Conservation (phyloP, 306 rosid species). For the Aeschynomene evenia region DNA sequence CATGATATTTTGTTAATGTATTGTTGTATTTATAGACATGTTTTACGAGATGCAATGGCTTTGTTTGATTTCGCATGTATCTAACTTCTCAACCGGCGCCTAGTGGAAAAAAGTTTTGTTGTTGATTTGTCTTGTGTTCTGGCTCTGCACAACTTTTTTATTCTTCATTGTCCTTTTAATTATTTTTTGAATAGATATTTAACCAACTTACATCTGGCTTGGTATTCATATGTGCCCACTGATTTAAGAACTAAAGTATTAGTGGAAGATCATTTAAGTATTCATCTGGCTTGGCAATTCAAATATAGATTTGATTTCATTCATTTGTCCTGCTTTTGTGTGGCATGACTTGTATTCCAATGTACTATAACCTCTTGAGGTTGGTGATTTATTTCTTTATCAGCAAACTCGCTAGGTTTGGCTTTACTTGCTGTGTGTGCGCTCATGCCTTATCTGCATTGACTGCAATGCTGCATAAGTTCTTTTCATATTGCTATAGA, state of each 20-base stretch:
- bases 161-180: neutral
- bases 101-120: neutral
- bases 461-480: neutral
- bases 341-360: neutral
- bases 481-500: neutral
- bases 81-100: neutral
- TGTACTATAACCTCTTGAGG: neutral
- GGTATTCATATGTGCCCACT: neutral
- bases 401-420: neutral
- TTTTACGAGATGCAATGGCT: neutral
- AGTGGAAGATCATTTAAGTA: neutral
- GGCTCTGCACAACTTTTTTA: neutral
- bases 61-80: neutral
- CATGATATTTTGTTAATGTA: neutral
- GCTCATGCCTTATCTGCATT: neutral
- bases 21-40: neutral
- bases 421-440: neutral
- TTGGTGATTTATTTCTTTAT: neutral
- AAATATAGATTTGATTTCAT: neutral
- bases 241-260: too few relatives aligned
- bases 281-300: neutral
- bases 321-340: neutral
- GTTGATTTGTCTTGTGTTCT: neutral
- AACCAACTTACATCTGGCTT: neutral
- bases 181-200: neutral